A percentile compares a stretch with the other conserved stretches of the same genome.
phyloP scores from a whole-genome alignment of 371 early-diverging fungal genomes.

The Batkoa obscura region DNA sequence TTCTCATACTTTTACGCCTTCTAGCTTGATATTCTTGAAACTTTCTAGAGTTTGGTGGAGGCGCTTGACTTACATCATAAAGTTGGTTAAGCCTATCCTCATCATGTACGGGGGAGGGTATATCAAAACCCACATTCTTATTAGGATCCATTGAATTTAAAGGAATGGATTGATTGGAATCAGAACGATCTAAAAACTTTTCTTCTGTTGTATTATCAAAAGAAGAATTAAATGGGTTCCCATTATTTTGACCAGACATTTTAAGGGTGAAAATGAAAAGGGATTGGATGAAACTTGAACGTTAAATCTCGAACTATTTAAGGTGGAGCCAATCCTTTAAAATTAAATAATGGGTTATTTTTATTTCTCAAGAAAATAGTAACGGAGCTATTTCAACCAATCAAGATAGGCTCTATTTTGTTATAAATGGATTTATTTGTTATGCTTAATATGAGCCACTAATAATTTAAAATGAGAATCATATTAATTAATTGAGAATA shows the following conservation, averaged over 20 bases:
- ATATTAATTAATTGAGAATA: too few relatives aligned
- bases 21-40: not conserved
- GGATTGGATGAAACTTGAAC: too few relatives aligned
- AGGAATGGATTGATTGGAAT: not conserved
- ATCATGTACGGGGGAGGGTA: not conserved
- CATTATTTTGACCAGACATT: not conserved
- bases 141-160: not conserved
- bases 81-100: not conserved
- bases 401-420: too few relatives aligned
- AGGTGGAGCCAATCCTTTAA: too few relatives aligned
- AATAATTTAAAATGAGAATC: too few relatives aligned
- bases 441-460: too few relatives aligned
- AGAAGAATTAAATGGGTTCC: not conserved
- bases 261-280: not conserved
- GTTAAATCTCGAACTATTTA: too few relatives aligned
- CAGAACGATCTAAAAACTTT: not conserved
- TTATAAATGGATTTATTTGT: too few relatives aligned
- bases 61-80: not conserved
- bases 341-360: too few relatives aligned
- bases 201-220: not conserved
- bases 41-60: slow-evolving; percentile 1
- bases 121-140: not conserved
- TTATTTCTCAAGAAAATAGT: too few relatives aligned
- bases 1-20: slow-evolving; percentile 12
- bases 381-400: too few relatives aligned